Conservation (phyloP, 345 rosid species). For the Pseudoturritis turrita region DNA sequence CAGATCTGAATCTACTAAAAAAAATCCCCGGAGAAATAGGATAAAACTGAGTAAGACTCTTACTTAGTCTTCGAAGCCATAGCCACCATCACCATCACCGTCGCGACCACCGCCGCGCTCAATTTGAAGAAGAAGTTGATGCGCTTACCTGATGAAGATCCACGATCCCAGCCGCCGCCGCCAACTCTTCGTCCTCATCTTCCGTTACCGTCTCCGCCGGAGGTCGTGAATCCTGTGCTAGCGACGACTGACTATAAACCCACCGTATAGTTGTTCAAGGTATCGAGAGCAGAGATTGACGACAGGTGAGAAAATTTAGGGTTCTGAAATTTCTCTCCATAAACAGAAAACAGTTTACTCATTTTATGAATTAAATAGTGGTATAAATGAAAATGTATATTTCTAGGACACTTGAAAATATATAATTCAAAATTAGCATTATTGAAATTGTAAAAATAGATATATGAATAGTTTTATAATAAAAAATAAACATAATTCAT, state of each 20-base stretch:
- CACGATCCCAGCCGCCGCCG: constrained; percentile 29
- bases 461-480: too few species aligned
- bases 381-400: too few species aligned
- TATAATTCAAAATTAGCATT: too few species aligned
- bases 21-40: background rate
- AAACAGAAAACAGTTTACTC: too few species aligned
- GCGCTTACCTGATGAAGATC: constrained; percentile 64
- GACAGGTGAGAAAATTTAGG: too few species aligned
- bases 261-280: too few species aligned
- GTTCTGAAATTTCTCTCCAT: too few species aligned
- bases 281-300: too few species aligned
- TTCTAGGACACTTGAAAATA: too few species aligned
- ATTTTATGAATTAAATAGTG: too few species aligned
- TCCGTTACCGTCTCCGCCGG: constrained; percentile 6
- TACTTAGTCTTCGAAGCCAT: constrained; percentile 38
- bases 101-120: constrained; percentile 26
- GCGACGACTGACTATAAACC: constrained; percentile 60
- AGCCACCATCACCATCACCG: constrained; percentile 29
- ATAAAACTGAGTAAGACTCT: constrained; percentile 5
- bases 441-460: too few species aligned
- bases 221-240: constrained; percentile 44
- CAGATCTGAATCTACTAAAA: constrained; percentile 23
- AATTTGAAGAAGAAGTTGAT: background rate
- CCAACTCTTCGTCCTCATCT: constrained; percentile 38
- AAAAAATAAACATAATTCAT: too few species aligned